phyloP scores from a whole-genome alignment of 352 stramenopile genomes.

The Phytophthora agathidicida region DNA sequence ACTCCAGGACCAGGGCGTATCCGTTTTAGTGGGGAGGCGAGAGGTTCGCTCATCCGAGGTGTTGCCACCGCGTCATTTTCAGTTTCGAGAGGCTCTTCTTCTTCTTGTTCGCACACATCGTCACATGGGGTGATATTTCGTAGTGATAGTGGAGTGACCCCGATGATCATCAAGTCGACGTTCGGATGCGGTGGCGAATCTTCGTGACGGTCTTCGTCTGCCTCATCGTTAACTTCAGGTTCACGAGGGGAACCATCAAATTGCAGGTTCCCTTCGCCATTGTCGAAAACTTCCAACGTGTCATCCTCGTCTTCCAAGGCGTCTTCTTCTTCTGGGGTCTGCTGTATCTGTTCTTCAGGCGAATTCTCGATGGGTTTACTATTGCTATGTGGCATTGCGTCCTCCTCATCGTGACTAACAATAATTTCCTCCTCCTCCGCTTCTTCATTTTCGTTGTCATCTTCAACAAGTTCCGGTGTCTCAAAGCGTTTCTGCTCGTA shows the following conservation, averaged over 20 bases:
- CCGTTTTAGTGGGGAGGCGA: slow-evolving; percentile 26
- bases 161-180: slow-evolving; percentile 29
- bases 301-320: slow-evolving; percentile 47
- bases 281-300: slow-evolving; percentile 52
- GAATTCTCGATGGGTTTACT: background rate
- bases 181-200: background rate
- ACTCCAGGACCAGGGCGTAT: slow-evolving; percentile 13
- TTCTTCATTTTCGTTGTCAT: slow-evolving; percentile 11
- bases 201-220: slow-evolving; percentile 1
- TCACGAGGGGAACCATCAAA: slow-evolving; percentile 2
- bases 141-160: slow-evolving; percentile 21
- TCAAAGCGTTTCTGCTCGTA: slow-evolving; percentile 4
- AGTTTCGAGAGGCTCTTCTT: slow-evolving; percentile 17
- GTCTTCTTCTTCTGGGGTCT: slow-evolving; percentile 2
- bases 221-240: slow-evolving; percentile 21
- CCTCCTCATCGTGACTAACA: slow-evolving; percentile 22
- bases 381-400: background rate
- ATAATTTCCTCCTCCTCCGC: slow-evolving; percentile 21
- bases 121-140: slow-evolving; percentile 10
- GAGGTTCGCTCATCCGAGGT: slow-evolving; percentile 1
- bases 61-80: slow-evolving; percentile 15
- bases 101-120: slow-evolving; percentile 11
- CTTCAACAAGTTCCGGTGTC: slow-evolving; percentile 7
- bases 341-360: slow-evolving; percentile 1
- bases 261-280: slow-evolving; percentile 17